Evolutionary conservation across 768 basidiomycete genomes (phyloP).

Genomic region (Megacollybia marginata): DNA sequence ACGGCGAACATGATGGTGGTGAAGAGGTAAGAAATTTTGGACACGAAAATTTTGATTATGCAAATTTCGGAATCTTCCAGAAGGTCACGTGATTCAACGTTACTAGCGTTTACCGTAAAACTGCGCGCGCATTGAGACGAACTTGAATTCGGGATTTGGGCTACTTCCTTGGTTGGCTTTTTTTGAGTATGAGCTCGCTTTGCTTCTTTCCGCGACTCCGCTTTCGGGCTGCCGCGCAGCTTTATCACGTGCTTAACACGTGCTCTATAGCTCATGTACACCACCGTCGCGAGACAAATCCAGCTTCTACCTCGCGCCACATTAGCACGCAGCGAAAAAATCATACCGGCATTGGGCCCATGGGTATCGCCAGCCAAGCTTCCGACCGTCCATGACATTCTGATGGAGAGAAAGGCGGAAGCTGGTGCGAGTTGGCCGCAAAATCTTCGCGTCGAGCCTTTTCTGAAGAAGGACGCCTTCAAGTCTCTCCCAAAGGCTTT

Average conservation of each 20-base stretch:
- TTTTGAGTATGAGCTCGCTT: conserved; percentile 14
- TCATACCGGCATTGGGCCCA: neutral
- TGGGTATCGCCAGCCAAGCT: neutral
- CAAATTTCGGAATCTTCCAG: neutral
- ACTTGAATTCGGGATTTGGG: no score
- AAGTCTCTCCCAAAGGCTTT: neutral
- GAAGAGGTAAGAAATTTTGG: conserved; percentile 30
- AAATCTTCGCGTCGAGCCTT: neutral
- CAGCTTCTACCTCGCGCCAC: neutral
- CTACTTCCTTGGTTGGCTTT: no score
- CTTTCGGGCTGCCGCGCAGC: neutral
- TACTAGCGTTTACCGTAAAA: neutral
- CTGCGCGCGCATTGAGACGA: no score
- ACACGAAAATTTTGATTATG: conserved; percentile 37
- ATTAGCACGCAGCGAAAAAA: neutral
- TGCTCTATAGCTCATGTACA: neutral
- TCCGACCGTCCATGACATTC: neutral
- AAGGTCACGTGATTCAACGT: neutral
- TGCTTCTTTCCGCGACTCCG: conserved; percentile 7
- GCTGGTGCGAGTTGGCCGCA: neutral
- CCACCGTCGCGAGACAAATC: neutral
- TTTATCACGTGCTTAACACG: neutral
- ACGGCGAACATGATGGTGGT: conserved; percentile 65
- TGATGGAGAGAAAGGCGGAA: neutral
- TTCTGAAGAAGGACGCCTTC: neutral